Conservation (phyloP, 129 eudicot species). For the Artemisia annua region DNA sequence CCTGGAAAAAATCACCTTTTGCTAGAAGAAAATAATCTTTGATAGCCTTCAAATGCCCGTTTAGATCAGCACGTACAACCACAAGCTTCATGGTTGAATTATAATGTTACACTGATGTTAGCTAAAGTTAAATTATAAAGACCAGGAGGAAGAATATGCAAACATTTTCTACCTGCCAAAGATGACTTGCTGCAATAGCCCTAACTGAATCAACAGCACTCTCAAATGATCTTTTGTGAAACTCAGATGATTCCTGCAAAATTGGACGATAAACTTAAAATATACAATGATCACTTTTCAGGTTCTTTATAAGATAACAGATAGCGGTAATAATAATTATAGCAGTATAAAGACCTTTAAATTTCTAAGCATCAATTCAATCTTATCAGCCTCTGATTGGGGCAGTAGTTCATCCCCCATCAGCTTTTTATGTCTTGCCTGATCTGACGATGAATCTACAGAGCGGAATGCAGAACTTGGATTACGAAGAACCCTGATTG, state of each 20-base stretch:
- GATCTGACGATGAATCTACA: conserved; percentile 30
- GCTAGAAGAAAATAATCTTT: conserved; percentile 95
- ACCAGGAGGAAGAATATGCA: not conserved
- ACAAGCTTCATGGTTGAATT: conserved; percentile 68
- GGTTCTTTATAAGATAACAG: not conserved
- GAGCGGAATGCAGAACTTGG: conserved; percentile 81
- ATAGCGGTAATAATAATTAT: conserved; percentile 6
- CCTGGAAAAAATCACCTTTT: conserved; percentile 99
- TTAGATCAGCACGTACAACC: conserved; percentile 95
- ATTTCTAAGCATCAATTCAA: conserved; percentile 81
- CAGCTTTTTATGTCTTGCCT: conserved; percentile 37
- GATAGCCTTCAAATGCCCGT: conserved; percentile 93
- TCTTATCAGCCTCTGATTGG: conserved; percentile 89
- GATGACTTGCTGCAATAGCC: conserved; percentile 97
- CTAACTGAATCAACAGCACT: conserved; percentile 80
- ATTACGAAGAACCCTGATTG: conserved; percentile 89
- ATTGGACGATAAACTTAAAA: conserved; percentile 6
- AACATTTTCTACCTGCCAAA: conserved; percentile 80
- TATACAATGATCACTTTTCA: not conserved
- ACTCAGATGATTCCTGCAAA: conserved; percentile 88
- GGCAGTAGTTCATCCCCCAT: conserved; percentile 84
- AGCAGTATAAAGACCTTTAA: conserved; percentile 53
- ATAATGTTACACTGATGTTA: not conserved
- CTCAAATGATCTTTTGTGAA: conserved; percentile 91
- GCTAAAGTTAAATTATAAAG: not conserved